A percentile compares a stretch with the other conserved stretches of the same genome.
Conservation (phyloP, 495 filamentous ascomycete genomes). For the Cenococcum geophilum region DNA sequence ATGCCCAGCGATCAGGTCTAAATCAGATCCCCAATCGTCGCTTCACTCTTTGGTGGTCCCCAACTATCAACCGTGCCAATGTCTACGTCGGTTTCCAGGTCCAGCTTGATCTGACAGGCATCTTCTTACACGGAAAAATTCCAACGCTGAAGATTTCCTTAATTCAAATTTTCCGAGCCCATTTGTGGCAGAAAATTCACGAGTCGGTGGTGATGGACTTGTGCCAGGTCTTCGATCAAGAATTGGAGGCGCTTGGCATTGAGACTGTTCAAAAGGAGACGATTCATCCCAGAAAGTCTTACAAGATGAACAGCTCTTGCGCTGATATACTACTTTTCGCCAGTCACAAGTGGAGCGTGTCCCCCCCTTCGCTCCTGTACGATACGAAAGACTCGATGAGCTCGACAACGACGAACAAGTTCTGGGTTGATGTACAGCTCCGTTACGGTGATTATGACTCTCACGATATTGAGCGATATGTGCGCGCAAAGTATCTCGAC, state of each 20-base stretch:
- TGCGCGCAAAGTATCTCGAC: constrained; percentile 96
- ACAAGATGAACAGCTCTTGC: constrained; percentile 99
- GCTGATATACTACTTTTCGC: constrained; percentile 97
- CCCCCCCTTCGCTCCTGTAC: constrained; percentile 82
- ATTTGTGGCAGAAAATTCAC: constrained; percentile 99
- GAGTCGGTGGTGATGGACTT: constrained; percentile 99
- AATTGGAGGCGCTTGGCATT: constrained; percentile 91
- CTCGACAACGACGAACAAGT: constrained; percentile 94
- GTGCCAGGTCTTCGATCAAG: constrained; percentile 99
- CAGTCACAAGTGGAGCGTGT: constrained; percentile 98
- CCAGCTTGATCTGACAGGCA: constrained; percentile 95
- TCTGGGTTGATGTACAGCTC: constrained; percentile 98
- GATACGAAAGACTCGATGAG: constrained; percentile 97
- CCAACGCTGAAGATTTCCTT: constrained; percentile 97
- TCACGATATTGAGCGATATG: constrained; percentile 97
- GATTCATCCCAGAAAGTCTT: constrained; percentile 98
- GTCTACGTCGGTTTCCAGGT: constrained; percentile 98
- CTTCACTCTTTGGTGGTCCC: constrained; percentile 97
- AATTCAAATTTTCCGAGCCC: constrained; percentile 99
- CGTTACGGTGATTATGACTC: constrained; percentile 99
- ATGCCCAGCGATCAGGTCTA: constrained; percentile 94
- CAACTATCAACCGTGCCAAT: constrained; percentile 64
- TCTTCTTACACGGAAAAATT: constrained; percentile 99
- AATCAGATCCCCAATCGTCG: constrained; percentile 99
- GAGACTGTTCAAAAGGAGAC: constrained; percentile 99